These are phyloP conservation scores for Eucalyptus lansdowneana DNA, from an alignment of 345 rosid species.

Conservation along the genomic window DNA sequence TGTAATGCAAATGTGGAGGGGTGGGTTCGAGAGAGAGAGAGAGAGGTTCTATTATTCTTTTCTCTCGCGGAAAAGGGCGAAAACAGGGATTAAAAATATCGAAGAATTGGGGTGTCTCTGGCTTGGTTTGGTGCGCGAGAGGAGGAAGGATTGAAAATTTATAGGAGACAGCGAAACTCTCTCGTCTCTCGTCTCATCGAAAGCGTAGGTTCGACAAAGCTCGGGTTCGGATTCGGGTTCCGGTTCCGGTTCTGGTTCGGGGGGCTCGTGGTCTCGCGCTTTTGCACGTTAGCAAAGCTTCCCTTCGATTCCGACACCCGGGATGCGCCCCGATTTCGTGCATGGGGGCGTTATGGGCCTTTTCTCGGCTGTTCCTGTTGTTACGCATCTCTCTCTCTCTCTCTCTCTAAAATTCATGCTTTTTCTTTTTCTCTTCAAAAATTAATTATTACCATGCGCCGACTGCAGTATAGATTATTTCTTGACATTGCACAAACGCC, in stretches of 20 bases:
- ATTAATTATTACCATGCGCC: not conserved
- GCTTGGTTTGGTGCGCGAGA: not conserved
- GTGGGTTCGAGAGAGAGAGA: not conserved
- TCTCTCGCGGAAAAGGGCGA: not conserved
- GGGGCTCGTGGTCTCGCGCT: too few species aligned
- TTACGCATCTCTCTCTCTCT: not conserved
- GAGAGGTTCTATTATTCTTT: not conserved
- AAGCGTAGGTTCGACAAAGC: too few species aligned
- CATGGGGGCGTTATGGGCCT: not conserved
- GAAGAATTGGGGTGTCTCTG: not conserved
- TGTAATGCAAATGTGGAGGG: not conserved
- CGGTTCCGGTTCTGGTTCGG: too few species aligned
- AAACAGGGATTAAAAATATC: not conserved
- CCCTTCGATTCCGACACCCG: not conserved
- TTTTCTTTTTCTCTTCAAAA: not conserved
- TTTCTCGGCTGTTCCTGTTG: not conserved
- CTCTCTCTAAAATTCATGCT: not conserved
- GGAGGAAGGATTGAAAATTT: not conserved
- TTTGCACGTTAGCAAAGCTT: not conserved
- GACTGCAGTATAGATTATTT: not conserved
- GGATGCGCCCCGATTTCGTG: not conserved
- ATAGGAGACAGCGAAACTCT: not conserved
- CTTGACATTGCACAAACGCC: not conserved
- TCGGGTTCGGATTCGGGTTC: too few species aligned
- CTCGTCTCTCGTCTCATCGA: not conserved